phyloP scores from a whole-genome alignment of 2,329 filamentous ascomycete genomes.

The Arthrobotrys iridis region DNA sequence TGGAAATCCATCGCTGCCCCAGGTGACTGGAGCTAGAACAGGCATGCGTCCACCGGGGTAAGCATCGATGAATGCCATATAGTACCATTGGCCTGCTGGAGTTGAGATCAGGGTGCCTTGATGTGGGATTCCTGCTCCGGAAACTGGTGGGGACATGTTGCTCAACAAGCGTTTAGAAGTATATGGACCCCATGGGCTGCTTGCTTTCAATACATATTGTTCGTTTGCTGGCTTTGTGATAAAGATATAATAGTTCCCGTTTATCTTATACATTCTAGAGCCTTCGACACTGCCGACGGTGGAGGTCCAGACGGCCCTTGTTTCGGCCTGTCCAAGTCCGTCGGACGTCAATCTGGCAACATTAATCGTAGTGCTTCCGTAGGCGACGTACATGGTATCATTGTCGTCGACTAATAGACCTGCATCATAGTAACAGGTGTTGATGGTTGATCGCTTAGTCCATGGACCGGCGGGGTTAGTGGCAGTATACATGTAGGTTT shows the following conservation, averaged over 20 bases:
- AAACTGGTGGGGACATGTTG: conserved; percentile 63
- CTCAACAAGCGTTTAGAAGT: conserved; percentile 64
- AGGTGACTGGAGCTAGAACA: conserved; percentile 68
- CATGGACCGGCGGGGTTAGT: conserved; percentile 63
- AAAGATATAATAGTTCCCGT: conserved; percentile 69
- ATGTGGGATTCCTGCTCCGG: conserved; percentile 65
- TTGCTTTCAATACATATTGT: conserved; percentile 66
- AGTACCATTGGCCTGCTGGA: conserved; percentile 68
- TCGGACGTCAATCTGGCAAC: conserved; percentile 67
- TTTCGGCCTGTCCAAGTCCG: conserved; percentile 64
- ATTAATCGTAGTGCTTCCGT: conserved; percentile 65
- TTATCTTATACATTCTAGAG: conserved; percentile 69
- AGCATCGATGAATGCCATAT: conserved; percentile 68
- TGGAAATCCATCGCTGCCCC: conserved; percentile 67
- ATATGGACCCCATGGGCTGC: conserved; percentile 68
- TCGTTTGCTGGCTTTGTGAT: conserved; percentile 64
- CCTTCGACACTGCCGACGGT: conserved; percentile 64
- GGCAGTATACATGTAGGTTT: conserved; percentile 68
- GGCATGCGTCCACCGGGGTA: conserved; percentile 70
- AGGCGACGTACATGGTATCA: conserved; percentile 70
- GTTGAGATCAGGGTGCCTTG: conserved; percentile 70
- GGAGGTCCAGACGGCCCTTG: conserved; percentile 63
- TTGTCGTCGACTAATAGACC: conserved; percentile 70
- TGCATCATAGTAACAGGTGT: conserved; percentile 69
- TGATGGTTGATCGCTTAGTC: conserved; percentile 61